Base-by-base conservation (phyloP, 352 stramenopile genomes). In the Blastocystis sp. region DNA sequence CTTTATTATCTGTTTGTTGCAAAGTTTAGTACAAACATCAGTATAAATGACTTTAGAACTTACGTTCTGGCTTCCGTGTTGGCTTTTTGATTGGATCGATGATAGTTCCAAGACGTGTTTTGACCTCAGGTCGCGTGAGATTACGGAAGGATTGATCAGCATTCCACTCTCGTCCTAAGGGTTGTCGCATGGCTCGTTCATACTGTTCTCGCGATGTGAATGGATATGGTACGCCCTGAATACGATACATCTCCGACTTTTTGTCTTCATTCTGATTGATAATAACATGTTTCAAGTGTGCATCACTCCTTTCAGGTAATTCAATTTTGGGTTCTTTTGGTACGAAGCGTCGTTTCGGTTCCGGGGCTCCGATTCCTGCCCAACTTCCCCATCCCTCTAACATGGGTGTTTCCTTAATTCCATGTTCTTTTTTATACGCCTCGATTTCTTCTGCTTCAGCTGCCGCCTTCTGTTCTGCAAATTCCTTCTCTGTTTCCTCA, bases 201-300 rank as follows among this genome's bases (percentile, higher is more conserved):
- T 99, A 99, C 92, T 99, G 95, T 89, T 95, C 95, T 58, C 95
- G 93, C 80, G 94, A 97, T 70, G 94, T 98, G 92, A 98, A 99
- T 40, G 97, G 97, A 92, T 98, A 98, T 76, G 97, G 97, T 59
- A 99, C 95, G 78, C 98, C 93, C 62, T 93, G 90, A 3, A 95
- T 75, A 24, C 37, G 60, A 11, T 90, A 44, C 27, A 58, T 60
- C 33, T 76, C 90, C 19, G 53, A 48, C 48, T 91, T 91, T 62
- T 90, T 76, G 11, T 81, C 53, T 56, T 90, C 93, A 82, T 96
- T 96, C 89, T 95, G 54, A 33, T 84, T 84, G 58, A 84, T 84
- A 5, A 58, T 92, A 92, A 51, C 95, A 91, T 92, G 91, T 90
- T 92, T 91, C 91, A 93, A 93, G 58, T 95, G 94, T 91, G 91